Percentiles rank a stretch among this genome's conserved stretches.
Conservation (phyloP, 208 protist species). For the Leishmania braziliensis region DNA sequence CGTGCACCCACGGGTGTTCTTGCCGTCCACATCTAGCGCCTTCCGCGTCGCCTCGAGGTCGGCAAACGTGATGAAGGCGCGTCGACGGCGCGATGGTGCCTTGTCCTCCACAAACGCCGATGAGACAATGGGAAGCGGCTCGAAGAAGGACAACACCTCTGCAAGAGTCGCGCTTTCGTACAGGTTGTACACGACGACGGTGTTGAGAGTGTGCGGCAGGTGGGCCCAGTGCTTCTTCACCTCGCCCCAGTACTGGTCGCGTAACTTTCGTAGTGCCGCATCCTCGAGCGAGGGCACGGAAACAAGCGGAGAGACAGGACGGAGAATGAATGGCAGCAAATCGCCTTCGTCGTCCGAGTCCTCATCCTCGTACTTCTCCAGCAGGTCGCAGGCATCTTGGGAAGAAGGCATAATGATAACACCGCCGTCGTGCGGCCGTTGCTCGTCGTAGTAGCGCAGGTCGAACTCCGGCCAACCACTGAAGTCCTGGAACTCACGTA, state of each 20-base stretch:
- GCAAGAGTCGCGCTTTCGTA: conserved; percentile 66
- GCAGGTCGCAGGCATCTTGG: conserved; percentile 80
- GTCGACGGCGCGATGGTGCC: conserved; percentile 59
- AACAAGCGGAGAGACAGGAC: conserved; percentile 68
- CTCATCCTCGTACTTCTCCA: conserved; percentile 90
- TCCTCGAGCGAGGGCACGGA: conserved; percentile 82
- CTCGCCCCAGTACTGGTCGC: conserved; percentile 73
- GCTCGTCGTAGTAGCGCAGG: conserved; percentile 76
- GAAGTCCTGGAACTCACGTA: conserved; percentile 80
- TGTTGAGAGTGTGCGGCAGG: conserved; percentile 66
- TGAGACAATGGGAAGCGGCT: conserved; percentile 36
- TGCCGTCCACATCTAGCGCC: conserved; percentile 79
- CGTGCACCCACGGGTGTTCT: conserved; percentile 79
- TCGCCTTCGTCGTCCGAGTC: conserved; percentile 87
- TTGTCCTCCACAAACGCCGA: conserved; percentile 66
- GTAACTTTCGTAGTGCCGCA: conserved; percentile 64
- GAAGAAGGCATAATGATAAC: conserved; percentile 80
- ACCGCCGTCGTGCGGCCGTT: conserved; percentile 62
- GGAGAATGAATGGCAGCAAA: conserved; percentile 78
- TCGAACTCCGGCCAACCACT: conserved; percentile 80
- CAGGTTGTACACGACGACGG: conserved; percentile 80
- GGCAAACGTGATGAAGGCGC: conserved; percentile 76
- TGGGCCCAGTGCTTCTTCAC: conserved; percentile 77
- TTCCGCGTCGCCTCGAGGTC: conserved; percentile 43
- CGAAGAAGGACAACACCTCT: conserved; percentile 66